Base-by-base conservation (phyloP, 768 basidiomycete species). In the Leccinum disarticulatum region DNA sequence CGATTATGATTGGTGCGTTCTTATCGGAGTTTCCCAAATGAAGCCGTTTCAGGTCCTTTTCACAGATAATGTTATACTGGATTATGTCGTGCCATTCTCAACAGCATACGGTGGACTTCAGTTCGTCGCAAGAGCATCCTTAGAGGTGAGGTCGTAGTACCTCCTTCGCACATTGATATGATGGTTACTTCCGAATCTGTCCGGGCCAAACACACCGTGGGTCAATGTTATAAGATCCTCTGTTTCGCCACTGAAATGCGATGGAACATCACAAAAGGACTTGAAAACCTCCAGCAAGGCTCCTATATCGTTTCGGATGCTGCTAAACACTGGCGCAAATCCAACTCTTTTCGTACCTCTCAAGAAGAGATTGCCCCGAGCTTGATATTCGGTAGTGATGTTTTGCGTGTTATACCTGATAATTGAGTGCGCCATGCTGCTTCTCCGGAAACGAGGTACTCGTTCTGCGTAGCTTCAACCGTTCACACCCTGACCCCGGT, bases 221-320 rank as follows among this genome's bases (percentile, higher is more conserved):
- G 65, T 41, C 50, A 64, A 25, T 71, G 67, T 43, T 67, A 71
- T 71, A 62, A 67, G 71, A 22, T 71, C 36, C 70, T 71, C 46
- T 73, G 70, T 50, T 73, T 71, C 19, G 71, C 71, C 1, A 55
- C 30, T 4, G 51, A 56, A 47, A 68, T 71, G 69, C 61, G 67
- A 56, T 71, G 70, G 71, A 56, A n/a, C 4, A 50, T 71, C 11
- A 31, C 41, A 6, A 33, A 55, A 43, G 57, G 49, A n/a, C 53
- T 5, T 7, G 53, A 60, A 31, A 1, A 10, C 15, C 6, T 61
- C 19, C 63, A 69, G 35, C 69, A 70, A 59, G 56, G 67, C 31
- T 63, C 67, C 35, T 50, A 59, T 33, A 22, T 71, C 11, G 41
- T 63, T n/a, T 69, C 69, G 6, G 52, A 50, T 38, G 1, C 57